These are phyloP conservation scores for Rusavskia elegans DNA, from an alignment of 495 filamentous ascomycete genomes.

Conservation along the genomic window DNA sequence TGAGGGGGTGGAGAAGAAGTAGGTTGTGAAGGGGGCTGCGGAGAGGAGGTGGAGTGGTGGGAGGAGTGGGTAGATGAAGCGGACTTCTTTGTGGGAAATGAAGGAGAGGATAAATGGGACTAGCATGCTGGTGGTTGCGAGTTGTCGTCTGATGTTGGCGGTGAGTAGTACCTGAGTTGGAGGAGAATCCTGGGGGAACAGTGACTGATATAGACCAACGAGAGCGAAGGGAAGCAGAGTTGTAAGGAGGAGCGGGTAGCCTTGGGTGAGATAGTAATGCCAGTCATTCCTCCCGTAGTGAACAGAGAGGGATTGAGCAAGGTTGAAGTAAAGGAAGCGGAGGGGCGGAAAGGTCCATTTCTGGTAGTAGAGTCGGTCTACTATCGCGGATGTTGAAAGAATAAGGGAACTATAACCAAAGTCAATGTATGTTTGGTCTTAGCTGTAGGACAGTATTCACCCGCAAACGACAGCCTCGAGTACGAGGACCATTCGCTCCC, in stretches of 20 bases:
- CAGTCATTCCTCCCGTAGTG: conserved; percentile 88
- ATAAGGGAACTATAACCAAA: conserved; percentile 22
- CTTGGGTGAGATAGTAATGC: conserved; percentile 89
- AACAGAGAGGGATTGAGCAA: conserved; percentile 66
- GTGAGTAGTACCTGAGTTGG: conserved; percentile 21
- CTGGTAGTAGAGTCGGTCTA: conserved; percentile 72
- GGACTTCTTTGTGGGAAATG: conserved; percentile 92
- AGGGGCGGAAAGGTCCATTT: conserved; percentile 82
- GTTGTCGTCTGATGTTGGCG: conserved; percentile 32
- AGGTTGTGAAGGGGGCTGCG: conserved; percentile 46
- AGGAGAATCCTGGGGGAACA: conserved; percentile 17
- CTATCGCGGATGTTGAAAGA: conserved; percentile 44
- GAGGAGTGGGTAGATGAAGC: conserved; percentile 89
- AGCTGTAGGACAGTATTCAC: conserved; percentile 19
- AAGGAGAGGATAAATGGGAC: conserved; percentile 52
- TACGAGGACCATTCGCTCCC: conserved; percentile 35
- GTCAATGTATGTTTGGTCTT: too few relatives aligned
- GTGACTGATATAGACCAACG: conserved; percentile 42
- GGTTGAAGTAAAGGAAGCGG: conserved; percentile 83
- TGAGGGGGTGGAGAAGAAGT: conserved; percentile 33
- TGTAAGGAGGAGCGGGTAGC: conserved; percentile 72
- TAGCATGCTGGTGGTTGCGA: conserved; percentile 42
- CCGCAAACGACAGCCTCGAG: conserved; percentile 55
- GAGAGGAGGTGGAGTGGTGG: conserved; percentile 71
- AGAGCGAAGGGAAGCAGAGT: conserved; percentile 65